A percentile compares a stretch with the other conserved stretches of the same genome.
These are phyloP conservation scores for Earliella scabrosa DNA, from an alignment of 1,284 basidiomycete species.

Conservation along the genomic window DNA sequence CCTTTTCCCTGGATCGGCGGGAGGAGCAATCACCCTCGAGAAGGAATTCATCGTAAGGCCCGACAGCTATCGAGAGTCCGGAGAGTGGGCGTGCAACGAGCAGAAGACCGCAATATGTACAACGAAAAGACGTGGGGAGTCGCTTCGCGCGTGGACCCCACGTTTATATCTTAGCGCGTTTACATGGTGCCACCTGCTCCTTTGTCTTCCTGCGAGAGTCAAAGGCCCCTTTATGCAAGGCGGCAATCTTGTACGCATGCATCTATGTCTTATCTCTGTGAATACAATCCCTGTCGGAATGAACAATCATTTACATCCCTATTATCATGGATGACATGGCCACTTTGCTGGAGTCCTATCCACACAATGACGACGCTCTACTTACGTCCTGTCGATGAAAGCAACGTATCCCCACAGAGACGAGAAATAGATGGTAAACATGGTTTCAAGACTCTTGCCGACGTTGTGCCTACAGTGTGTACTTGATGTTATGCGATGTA, in stretches of 20 bases:
- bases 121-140: conserved; percentile 3
- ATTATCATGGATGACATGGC: too few relatives aligned
- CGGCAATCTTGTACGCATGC: neutral
- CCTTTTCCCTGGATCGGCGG: neutral
- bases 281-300: neutral
- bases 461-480: too few relatives aligned
- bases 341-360: too few relatives aligned
- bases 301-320: too few relatives aligned
- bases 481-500: neutral
- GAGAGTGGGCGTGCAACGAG: neutral
- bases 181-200: conserved; percentile 8
- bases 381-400: too few relatives aligned
- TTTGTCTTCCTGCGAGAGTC: neutral
- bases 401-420: too few relatives aligned
- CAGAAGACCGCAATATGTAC: conserved; percentile 6
- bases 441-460: too few relatives aligned
- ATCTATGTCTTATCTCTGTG: neutral
- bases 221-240: neutral
- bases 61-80: neutral
- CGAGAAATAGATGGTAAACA: too few relatives aligned
- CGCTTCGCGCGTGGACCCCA: neutral
- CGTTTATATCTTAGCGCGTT: neutral
- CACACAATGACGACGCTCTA: too few relatives aligned
- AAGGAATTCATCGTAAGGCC: conserved; percentile 11
- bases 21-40: conserved; percentile 19